Evolutionary conservation across 2,329 filamentous ascomycete species (phyloP).

Genomic region (Cordyceps cicadae): DNA sequence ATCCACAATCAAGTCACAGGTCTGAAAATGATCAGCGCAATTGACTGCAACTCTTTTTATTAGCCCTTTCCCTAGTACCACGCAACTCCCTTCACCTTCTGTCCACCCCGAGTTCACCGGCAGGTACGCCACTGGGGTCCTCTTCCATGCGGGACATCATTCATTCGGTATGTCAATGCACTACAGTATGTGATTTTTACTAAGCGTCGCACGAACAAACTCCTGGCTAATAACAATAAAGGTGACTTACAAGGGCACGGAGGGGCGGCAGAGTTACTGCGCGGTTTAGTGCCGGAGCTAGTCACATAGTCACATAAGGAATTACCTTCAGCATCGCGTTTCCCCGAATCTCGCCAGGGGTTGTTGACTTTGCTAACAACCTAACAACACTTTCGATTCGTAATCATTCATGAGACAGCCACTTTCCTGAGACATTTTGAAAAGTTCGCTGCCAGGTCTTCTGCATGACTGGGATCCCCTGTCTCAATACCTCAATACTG

Average conservation of each 20-base stretch:
- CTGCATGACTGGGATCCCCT: conserved; percentile 1
- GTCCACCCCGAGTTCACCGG: background rate
- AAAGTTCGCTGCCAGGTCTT: background rate
- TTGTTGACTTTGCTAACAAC: background rate
- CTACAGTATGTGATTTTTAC: background rate
- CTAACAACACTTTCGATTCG: background rate
- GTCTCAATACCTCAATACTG: background rate
- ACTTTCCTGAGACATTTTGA: background rate
- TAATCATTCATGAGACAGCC: background rate
- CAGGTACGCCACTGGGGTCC: background rate
- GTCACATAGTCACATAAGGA: background rate
- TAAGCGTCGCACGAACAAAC: background rate
- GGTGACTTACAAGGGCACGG: too few species aligned
- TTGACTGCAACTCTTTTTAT: background rate
- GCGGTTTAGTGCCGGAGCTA: background rate
- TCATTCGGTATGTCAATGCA: background rate
- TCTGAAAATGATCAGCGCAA: background rate
- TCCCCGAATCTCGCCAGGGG: background rate
- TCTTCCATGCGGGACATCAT: background rate
- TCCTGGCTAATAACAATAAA: too few species aligned
- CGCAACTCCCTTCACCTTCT: background rate
- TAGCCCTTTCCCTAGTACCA: background rate
- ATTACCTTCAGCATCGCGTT: background rate
- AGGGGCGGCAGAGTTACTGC: background rate
- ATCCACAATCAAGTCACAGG: conserved; percentile 7